These are phyloP conservation scores for Chrysanthemum makinoi DNA, from an alignment of 129 eudicot genomes.

Conservation along the genomic window DNA sequence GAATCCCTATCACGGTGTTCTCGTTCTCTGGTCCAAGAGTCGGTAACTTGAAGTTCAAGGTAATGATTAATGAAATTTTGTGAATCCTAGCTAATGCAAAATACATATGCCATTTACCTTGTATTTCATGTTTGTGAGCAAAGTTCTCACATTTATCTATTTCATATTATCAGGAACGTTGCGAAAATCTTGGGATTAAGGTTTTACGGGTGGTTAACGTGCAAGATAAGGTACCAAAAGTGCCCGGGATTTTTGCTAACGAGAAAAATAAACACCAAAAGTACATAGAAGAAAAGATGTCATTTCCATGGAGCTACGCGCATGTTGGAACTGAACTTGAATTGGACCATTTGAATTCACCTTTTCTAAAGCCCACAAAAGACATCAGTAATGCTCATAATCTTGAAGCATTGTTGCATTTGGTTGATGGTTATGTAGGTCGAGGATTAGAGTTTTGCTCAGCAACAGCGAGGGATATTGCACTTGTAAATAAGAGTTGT, in stretches of 20 bases:
- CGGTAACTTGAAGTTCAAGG: slow-evolving; percentile 63
- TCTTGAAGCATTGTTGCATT: slow-evolving; percentile 63
- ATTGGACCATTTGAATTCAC: slow-evolving; percentile 52
- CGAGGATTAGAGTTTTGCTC: slow-evolving; percentile 29
- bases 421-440: slow-evolving; percentile 65
- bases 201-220: slow-evolving; percentile 48
- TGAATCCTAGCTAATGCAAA: no score
- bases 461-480: slow-evolving; percentile 56
- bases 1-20: slow-evolving; percentile 49
- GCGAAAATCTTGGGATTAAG: slow-evolving; percentile 46
- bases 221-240: slow-evolving; percentile 71
- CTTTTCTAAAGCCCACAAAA: slow-evolving; percentile 41
- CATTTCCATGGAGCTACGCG: slow-evolving; percentile 80
- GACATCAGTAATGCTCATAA: slow-evolving; percentile 59
- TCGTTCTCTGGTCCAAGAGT: slow-evolving; percentile 62
- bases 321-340: slow-evolving; percentile 67
- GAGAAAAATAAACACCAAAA: slow-evolving; percentile 64
- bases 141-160: no score
- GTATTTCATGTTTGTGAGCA: no score
- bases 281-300: slow-evolving; percentile 52
- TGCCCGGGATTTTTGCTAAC: slow-evolving; percentile 70
- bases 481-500: slow-evolving; percentile 66
- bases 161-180: slow-evolving; percentile 34
- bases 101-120: no score
- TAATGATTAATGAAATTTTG: no score